These are phyloP conservation scores for Sarcomyxa edulis DNA, from an alignment of 768 basidiomycete genomes.

Conservation along the genomic window DNA sequence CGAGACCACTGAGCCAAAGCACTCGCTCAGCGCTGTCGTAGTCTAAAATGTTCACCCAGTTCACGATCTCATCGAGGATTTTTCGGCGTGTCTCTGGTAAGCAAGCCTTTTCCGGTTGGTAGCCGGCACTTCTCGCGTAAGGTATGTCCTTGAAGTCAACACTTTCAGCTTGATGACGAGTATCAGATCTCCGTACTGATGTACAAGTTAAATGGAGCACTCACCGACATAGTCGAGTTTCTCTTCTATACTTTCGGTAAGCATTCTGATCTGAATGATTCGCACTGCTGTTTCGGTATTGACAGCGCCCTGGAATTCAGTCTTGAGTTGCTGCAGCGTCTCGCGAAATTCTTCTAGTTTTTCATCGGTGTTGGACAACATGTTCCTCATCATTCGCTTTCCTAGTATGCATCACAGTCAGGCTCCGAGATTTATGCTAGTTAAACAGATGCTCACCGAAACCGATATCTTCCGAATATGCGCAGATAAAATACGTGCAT, in stretches of 20 bases:
- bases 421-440: background rate
- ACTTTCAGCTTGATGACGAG: background rate
- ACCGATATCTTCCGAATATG: conserved; percentile 14
- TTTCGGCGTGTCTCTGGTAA: conserved; percentile 15
- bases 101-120: conserved; percentile 10
- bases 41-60: conserved; percentile 14
- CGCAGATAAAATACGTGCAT: conserved; percentile 23
- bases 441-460: conserved; percentile 10
- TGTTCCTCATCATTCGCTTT: background rate
- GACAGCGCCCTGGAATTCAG: conserved; percentile 2
- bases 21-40: conserved; percentile 11
- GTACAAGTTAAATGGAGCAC: no score
- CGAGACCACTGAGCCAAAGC: conserved; percentile 23
- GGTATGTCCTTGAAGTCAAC: conserved; percentile 2
- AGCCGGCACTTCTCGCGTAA: conserved; percentile 3
- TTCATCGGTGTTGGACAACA: background rate
- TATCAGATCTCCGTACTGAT: no score
- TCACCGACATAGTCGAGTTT: no score
- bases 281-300: conserved; percentile 4
- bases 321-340: conserved; percentile 2
- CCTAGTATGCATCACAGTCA: background rate
- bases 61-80: conserved; percentile 17
- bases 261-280: no score
- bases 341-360: conserved; percentile 2
- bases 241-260: no score